phyloP scores from a whole-genome alignment of 768 basidiomycete species.

The Royoungia palumana region DNA sequence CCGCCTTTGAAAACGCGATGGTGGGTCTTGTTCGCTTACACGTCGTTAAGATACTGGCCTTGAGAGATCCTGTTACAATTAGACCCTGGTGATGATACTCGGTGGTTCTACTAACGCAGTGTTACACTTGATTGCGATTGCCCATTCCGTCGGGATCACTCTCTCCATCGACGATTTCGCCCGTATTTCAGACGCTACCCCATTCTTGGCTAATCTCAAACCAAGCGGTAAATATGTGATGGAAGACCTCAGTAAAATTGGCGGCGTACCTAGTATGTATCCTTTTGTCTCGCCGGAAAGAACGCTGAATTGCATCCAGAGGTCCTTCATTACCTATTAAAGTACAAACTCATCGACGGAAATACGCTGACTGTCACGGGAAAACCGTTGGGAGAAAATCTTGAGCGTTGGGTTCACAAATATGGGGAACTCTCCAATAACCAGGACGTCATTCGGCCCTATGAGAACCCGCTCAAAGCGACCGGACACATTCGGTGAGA shows the following conservation, averaged over 20 bases:
- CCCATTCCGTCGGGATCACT: slow-evolving; percentile 89
- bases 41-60: slow-evolving; percentile 8
- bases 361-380: slow-evolving; percentile 91
- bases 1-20: slow-evolving; percentile 98
- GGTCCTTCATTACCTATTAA: slow-evolving; percentile 80
- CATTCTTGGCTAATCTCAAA: slow-evolving; percentile 95
- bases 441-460: slow-evolving; percentile 86
- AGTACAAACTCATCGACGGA: slow-evolving; percentile 87
- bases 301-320: slow-evolving; percentile 42
- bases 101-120: slow-evolving; percentile 99
- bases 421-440: slow-evolving; percentile 67
- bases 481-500: slow-evolving; percentile 85
- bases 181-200: slow-evolving; percentile 83
- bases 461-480: slow-evolving; percentile 82
- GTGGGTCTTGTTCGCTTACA: slow-evolving; percentile 39
- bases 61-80: slow-evolving; percentile 3
- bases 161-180: slow-evolving; percentile 93
- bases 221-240: slow-evolving; percentile 98
- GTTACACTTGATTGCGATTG: slow-evolving; percentile 93
- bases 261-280: slow-evolving; percentile 88
- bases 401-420: slow-evolving; percentile 83
- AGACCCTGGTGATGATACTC: slow-evolving; percentile 95
- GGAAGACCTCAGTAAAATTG: slow-evolving; percentile 95
- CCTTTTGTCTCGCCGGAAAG: background rate
- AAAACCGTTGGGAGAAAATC: slow-evolving; percentile 84